Evolutionary conservation across 306 rosid genomes (phyloP).

Genomic region (Sicyos baderoa): DNA sequence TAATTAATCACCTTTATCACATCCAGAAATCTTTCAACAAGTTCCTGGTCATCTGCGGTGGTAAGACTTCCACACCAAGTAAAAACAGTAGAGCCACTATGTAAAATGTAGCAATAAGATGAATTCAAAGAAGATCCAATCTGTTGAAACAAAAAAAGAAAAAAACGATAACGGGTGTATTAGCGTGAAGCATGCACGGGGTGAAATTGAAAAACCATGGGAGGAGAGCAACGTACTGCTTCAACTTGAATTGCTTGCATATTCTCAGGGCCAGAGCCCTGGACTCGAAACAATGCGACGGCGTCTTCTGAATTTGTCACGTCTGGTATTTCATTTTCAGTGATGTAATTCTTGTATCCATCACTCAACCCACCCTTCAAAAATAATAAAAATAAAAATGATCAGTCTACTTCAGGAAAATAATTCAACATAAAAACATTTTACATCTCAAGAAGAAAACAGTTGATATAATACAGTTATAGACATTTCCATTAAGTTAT

Average conservation of each 20-base stretch:
- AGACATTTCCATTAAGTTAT: neutral
- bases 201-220: neutral
- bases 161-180: slow-evolving; percentile 33
- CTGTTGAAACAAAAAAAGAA: slow-evolving; percentile 29
- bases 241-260: slow-evolving; percentile 99
- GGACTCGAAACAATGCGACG: slow-evolving; percentile 82
- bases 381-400: no score
- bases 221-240: slow-evolving; percentile 35
- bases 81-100: slow-evolving; percentile 55
- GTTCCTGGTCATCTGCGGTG: slow-evolving; percentile 60
- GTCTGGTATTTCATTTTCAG: slow-evolving; percentile 62
- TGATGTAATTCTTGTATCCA: slow-evolving; percentile 61
- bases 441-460: neutral
- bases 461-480: neutral
- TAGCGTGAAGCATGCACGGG: slow-evolving; percentile 38
- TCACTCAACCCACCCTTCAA: slow-evolving; percentile 88
- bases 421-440: neutral
- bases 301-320: slow-evolving; percentile 68
- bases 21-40: slow-evolving; percentile 85
- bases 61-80: slow-evolving; percentile 75
- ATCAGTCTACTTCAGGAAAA: slow-evolving; percentile 20
- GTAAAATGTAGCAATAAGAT: slow-evolving; percentile 71
- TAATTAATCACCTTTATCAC: slow-evolving; percentile 59
- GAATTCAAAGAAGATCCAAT: slow-evolving; percentile 91
- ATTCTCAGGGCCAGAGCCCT: slow-evolving; percentile 91